These are phyloP conservation scores for Megacollybia marginata DNA, from an alignment of 768 basidiomycete genomes.

Conservation along the genomic window DNA sequence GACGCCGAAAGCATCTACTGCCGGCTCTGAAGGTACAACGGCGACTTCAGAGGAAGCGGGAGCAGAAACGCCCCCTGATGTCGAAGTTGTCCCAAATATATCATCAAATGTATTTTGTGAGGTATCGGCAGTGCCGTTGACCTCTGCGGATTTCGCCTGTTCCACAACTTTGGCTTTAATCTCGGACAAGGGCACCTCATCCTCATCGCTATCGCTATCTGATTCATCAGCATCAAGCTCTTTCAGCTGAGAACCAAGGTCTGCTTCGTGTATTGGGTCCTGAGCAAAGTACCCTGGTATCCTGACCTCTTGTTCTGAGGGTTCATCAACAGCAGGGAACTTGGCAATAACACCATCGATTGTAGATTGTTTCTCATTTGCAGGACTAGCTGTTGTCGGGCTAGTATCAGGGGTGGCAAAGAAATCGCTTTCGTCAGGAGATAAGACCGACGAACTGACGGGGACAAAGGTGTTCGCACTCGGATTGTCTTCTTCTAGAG, in stretches of 20 bases:
- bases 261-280: constrained; percentile 32
- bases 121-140: constrained; percentile 10
- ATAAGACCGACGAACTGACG: constrained; percentile 10
- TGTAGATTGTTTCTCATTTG: constrained; percentile 19
- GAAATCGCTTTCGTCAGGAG: constrained; percentile 39
- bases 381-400: constrained; percentile 15
- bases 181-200: constrained; percentile 31
- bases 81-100: constrained; percentile 37
- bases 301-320: constrained; percentile 4
- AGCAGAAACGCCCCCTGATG: constrained; percentile 15
- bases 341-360: constrained; percentile 28
- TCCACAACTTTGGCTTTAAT: constrained; percentile 20
- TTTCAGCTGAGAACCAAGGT: constrained; percentile 43
- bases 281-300: constrained; percentile 11
- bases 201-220: constrained; percentile 45
- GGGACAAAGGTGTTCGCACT: constrained; percentile 12
- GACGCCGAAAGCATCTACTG: constrained; percentile 15
- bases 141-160: constrained; percentile 9
- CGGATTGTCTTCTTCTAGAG: constrained; percentile 10
- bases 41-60: constrained; percentile 2
- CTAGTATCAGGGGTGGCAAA: constrained; percentile 59
- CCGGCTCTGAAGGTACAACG: constrained; percentile 5
- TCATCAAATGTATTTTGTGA: constrained; percentile 44
- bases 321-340: constrained; percentile 31
- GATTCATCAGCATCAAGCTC: constrained; percentile 43